A percentile compares a stretch with the other conserved stretches of the same genome.
phyloP scores from a whole-genome alignment of 2,329 filamentous ascomycete species.

The Chalaropsis ovoidea region DNA sequence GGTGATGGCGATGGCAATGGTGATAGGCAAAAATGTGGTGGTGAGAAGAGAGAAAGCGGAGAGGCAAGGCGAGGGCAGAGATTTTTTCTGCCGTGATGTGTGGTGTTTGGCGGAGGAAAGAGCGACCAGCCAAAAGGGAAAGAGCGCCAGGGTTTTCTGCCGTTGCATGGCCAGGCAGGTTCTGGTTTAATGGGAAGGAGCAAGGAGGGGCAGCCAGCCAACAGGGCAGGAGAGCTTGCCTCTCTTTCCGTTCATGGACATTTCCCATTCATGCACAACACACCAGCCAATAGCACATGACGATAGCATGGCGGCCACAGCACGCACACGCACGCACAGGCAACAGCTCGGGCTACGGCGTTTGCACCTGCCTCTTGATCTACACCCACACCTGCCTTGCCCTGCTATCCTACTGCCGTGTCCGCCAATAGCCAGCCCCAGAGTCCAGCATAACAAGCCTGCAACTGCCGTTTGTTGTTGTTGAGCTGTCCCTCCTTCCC shows the following conservation, averaged over 20 bases:
- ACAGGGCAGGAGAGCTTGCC: neutral
- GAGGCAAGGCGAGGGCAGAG: conserved; percentile 1
- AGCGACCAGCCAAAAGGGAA: neutral
- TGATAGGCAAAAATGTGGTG: neutral
- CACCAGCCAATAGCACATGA: neutral
- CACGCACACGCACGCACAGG: no score
- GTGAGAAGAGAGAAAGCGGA: neutral
- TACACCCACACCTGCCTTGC: neutral
- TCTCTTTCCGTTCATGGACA: neutral
- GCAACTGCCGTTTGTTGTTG: neutral
- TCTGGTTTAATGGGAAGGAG: conserved; percentile 9
- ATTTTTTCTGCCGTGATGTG: conserved; percentile 5
- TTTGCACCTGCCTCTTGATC: no score
- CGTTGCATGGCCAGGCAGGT: neutral
- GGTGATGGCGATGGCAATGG: neutral
- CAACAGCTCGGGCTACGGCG: no score
- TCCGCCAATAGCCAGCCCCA: no score
- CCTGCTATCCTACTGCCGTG: neutral
- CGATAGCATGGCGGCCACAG: neutral
- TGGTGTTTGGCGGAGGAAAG: conserved; percentile 9
- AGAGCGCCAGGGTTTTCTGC: neutral
- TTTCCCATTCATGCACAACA: neutral
- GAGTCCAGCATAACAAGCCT: neutral
- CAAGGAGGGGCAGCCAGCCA: neutral
- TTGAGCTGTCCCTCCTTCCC: neutral